Percentiles rank a stretch among this genome's conserved stretches.
Conservation (phyloP, 2,329 filamentous ascomycete species). For the Exophiala bonariae region DNA sequence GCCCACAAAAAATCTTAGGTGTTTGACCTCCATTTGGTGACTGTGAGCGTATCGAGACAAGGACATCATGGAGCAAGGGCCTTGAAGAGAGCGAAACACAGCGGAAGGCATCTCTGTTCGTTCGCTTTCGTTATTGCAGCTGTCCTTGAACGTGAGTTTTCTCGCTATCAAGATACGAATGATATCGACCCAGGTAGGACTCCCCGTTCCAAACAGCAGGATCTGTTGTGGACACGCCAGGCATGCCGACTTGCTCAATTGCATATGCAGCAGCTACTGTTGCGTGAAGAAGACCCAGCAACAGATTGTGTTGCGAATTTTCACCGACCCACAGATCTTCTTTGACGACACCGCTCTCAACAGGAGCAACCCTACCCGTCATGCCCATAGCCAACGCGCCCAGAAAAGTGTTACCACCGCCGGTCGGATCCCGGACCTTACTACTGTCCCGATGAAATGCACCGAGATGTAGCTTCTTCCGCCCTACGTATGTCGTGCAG, state of each 20-base stretch:
- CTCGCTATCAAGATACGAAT: slow-evolving; percentile 22
- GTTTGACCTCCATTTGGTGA: too few species aligned
- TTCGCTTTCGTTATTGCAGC: not conserved
- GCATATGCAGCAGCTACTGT: slow-evolving; percentile 85
- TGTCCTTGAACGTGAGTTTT: slow-evolving; percentile 7
- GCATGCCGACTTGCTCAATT: slow-evolving; percentile 91
- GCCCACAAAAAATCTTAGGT: too few species aligned
- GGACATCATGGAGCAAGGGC: too few species aligned
- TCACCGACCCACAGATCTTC: slow-evolving; percentile 18
- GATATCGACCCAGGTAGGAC: slow-evolving; percentile 20
- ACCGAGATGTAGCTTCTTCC: slow-evolving; percentile 66
- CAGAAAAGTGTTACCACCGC: slow-evolving; percentile 89
- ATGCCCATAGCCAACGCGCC: slow-evolving; percentile 60
- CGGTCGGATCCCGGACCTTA: slow-evolving; percentile 82
- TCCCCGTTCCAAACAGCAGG: slow-evolving; percentile 44
- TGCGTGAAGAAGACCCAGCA: slow-evolving; percentile 75
- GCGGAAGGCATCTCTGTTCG: too few species aligned
- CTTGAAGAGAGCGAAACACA: too few species aligned
- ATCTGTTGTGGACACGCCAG: slow-evolving; percentile 40
- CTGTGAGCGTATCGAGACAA: too few species aligned
- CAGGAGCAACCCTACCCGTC: slow-evolving; percentile 29
- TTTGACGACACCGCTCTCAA: slow-evolving; percentile 31
- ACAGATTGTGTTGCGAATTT: slow-evolving; percentile 41
- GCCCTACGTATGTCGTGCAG: slow-evolving; percentile 50
- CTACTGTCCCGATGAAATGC: slow-evolving; percentile 62